These are phyloP conservation scores for Xanthoparmelia taractica DNA, from an alignment of 495 filamentous ascomycete species.

Conservation along the genomic window DNA sequence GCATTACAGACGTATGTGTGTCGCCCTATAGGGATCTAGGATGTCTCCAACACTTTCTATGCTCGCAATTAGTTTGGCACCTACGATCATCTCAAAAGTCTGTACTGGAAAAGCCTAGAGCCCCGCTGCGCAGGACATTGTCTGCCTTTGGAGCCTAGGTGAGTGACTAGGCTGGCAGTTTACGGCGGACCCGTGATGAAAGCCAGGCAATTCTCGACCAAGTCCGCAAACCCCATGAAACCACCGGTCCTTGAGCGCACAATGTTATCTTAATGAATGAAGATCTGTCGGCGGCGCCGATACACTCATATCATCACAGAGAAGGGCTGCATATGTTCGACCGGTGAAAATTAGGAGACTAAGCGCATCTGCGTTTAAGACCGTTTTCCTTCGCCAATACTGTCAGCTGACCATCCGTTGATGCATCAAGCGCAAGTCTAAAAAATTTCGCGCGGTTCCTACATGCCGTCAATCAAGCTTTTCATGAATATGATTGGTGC, in stretches of 20 bases:
- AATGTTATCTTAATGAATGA: background rate
- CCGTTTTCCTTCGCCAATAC: background rate
- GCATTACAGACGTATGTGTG: background rate
- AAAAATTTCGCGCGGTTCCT: conserved; percentile 1
- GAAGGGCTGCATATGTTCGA: background rate
- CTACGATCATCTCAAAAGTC: background rate
- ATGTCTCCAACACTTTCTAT: background rate
- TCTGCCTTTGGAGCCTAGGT: background rate
- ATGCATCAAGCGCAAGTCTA: conserved; percentile 4
- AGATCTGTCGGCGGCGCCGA: conserved; percentile 1
- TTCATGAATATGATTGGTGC: background rate
- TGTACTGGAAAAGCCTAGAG: background rate
- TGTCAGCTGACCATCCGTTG: background rate
- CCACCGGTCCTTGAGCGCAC: background rate
- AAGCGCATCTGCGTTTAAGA: conserved; percentile 6
- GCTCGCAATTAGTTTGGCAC: background rate
- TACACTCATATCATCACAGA: background rate
- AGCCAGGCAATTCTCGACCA: background rate
- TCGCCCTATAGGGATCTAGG: background rate
- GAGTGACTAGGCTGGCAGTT: background rate
- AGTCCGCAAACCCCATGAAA: background rate
- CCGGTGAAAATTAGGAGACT: background rate
- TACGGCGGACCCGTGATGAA: background rate
- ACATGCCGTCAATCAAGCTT: background rate
- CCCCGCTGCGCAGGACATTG: background rate